Conservation (phyloP, 2,329 filamentous ascomycete species). For the Chrysosporium queenslandicum region DNA sequence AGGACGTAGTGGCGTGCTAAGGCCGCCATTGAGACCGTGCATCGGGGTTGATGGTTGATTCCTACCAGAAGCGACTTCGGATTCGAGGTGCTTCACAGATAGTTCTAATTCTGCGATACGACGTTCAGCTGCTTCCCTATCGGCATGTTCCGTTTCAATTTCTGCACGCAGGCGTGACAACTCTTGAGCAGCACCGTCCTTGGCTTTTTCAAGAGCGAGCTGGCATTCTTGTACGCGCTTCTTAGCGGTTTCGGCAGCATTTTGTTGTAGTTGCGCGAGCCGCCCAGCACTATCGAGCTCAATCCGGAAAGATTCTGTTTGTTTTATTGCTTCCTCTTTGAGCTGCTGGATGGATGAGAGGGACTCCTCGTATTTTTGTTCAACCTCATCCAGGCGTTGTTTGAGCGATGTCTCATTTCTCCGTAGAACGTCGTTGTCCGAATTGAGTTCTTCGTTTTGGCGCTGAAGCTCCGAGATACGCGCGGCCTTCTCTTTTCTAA, state of each 20-base stretch:
- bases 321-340: conserved; percentile 68
- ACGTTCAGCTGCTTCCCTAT: conserved; percentile 52
- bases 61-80: conserved; percentile 38
- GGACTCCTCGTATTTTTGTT: conserved; percentile 76
- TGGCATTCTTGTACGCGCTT: conserved; percentile 51
- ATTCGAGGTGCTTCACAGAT: conserved; percentile 51
- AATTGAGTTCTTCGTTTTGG: conserved; percentile 72
- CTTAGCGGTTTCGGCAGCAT: conserved; percentile 51
- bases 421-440: conserved; percentile 65
- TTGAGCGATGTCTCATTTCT: conserved; percentile 72
- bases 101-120: conserved; percentile 57
- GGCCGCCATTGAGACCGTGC: conserved; percentile 42
- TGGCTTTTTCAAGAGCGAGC: conserved; percentile 46
- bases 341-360: conserved; percentile 73
- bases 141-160: conserved; percentile 47
- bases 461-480: conserved; percentile 82
- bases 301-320: conserved; percentile 76
- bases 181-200: conserved; percentile 53
- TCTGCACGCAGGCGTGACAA: conserved; percentile 46
- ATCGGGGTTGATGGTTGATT: conserved; percentile 46
- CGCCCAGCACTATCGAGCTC: conserved; percentile 74
- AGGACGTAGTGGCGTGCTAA: conserved; percentile 42
- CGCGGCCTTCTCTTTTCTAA: conserved; percentile 87
- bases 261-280: conserved; percentile 61
- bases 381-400: conserved; percentile 69